Conservation (phyloP, 1,139 yeast genomes). For the Pneumocystis jirovecii region DNA sequence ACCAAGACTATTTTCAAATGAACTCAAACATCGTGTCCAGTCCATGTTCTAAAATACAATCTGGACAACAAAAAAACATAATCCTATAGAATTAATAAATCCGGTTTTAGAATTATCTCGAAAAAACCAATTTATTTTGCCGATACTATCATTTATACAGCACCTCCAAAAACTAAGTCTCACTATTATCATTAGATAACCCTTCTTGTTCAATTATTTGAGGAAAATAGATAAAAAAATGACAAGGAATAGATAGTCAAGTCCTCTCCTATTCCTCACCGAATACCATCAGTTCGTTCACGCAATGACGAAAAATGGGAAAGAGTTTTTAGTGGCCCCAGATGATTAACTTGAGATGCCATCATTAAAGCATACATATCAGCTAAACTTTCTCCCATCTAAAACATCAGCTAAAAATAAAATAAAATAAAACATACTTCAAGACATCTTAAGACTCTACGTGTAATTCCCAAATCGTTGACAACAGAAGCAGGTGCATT, state of each 20-base stretch:
- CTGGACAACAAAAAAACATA: too few relatives aligned
- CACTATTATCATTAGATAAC: background rate
- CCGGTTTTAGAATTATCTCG: slow-evolving; percentile 8
- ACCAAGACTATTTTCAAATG: too few relatives aligned
- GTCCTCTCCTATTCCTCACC: background rate
- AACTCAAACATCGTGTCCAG: slow-evolving; percentile 22
- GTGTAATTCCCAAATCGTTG: slow-evolving; percentile 6
- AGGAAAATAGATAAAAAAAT: background rate
- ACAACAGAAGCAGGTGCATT: background rate
- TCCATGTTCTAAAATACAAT: too few relatives aligned
- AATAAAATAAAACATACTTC: background rate
- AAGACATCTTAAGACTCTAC: slow-evolving; percentile 4
- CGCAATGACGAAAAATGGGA: slow-evolving; percentile 1
- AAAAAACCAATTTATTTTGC: too few relatives aligned
- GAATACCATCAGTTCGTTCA: background rate
- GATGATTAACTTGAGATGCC: slow-evolving; percentile 2
- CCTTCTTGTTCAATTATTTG: background rate
- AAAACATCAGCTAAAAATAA: background rate
- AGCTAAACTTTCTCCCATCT: slow-evolving; percentile 6
- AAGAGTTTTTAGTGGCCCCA: slow-evolving; percentile 4
- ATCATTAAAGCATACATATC: slow-evolving; percentile 9
- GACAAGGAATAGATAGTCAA: background rate
- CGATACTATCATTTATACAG: too few relatives aligned
- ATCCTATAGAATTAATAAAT: too few relatives aligned
- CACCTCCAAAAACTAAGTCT: background rate